phyloP scores from a whole-genome alignment of 495 filamentous ascomycete genomes.

The Cryomyces antarcticus region DNA sequence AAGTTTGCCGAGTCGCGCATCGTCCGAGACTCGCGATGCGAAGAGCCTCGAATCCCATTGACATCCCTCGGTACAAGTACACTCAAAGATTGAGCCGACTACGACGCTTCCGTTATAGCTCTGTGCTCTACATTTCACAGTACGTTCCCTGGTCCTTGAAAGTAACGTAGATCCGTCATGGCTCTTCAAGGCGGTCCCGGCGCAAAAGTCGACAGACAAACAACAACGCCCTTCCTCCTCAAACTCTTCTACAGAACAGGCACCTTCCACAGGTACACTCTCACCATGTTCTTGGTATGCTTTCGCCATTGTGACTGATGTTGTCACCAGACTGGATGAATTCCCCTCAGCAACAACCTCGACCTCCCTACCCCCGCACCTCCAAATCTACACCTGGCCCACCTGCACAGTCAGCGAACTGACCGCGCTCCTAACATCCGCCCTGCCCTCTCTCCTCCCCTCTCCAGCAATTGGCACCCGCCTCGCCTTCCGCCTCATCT shows the following conservation, averaged over 20 bases:
- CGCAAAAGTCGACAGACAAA: slow-evolving; percentile 44
- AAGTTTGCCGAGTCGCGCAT: no score
- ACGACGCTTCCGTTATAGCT: no score
- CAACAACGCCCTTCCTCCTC: slow-evolving; percentile 70
- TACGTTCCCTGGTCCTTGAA: no score
- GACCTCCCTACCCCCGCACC: slow-evolving; percentile 38
- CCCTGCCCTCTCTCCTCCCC: slow-evolving; percentile 52
- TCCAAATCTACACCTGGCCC: slow-evolving; percentile 78
- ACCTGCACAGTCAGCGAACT: slow-evolving; percentile 71
- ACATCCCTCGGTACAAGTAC: no score
- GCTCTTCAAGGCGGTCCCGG: not conserved
- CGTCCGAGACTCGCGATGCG: no score
- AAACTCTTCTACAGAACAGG: slow-evolving; percentile 70
- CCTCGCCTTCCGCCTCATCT: slow-evolving; percentile 70
- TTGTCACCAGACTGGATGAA: slow-evolving; percentile 36
- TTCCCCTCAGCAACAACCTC: slow-evolving; percentile 26
- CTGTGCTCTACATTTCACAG: no score
- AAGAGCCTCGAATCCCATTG: no score
- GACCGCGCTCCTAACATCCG: slow-evolving; percentile 46
- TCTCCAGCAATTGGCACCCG: slow-evolving; percentile 57
- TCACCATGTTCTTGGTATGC: slow-evolving; percentile 12
- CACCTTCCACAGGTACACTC: slow-evolving; percentile 44
- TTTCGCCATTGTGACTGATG: slow-evolving; percentile 1
- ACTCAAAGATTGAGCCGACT: no score
- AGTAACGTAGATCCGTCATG: no score